A percentile compares a stretch with the other conserved stretches of the same genome.
These are phyloP conservation scores for Anethum foeniculum DNA, from an alignment of 140 eudicot genomes.

Conservation along the genomic window DNA sequence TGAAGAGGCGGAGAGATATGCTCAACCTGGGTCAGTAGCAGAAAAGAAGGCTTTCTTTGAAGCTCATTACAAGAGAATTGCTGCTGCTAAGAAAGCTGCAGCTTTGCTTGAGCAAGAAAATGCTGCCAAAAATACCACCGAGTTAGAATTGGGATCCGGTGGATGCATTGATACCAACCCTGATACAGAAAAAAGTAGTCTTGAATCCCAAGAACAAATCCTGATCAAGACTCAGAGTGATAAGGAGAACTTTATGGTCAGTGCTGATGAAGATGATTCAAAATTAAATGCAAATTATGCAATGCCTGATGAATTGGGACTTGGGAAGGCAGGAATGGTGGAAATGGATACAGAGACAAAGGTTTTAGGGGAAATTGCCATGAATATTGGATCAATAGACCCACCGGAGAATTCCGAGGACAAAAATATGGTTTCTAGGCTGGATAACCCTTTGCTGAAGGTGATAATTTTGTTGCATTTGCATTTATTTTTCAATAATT, in stretches of 20 bases:
- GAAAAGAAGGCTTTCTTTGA: conserved; percentile 89
- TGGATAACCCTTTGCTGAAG: conserved; percentile 40
- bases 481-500: not conserved
- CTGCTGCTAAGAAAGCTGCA: conserved; percentile 68
- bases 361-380: conserved; percentile 2
- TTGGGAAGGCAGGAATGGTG: not conserved
- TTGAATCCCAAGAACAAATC: conserved; percentile 17
- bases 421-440: conserved; percentile 25
- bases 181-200: conserved; percentile 10
- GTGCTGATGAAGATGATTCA: not conserved
- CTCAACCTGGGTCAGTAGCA: conserved; percentile 89
- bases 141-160: conserved; percentile 17
- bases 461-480: conserved; percentile 19
- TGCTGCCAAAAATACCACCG: conserved; percentile 13
- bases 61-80: conserved; percentile 88
- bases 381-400: conserved; percentile 18
- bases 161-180: conserved; percentile 15
- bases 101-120: conserved; percentile 59
- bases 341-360: not conserved
- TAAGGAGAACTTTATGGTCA: not conserved
- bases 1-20: conserved; percentile 84
- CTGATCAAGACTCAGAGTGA: not conserved
- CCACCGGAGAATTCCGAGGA: conserved; percentile 30
- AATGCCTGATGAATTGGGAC: not conserved
- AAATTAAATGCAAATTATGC: not conserved